Conservation (phyloP, 345 rosid genomes). For the Populus davidiana region DNA sequence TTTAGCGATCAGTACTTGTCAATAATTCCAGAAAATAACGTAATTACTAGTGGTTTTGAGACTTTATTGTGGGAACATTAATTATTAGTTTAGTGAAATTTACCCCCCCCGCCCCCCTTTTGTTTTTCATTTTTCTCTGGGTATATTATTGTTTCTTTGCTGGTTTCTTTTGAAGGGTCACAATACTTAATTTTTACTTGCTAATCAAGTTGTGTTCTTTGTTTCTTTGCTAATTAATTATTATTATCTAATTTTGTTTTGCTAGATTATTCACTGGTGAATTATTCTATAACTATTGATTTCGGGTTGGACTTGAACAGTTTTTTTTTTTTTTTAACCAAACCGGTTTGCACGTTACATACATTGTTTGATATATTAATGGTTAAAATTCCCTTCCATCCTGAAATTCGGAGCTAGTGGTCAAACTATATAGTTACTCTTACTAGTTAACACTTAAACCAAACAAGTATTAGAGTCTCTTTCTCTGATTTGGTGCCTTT, state of each 20-base stretch:
- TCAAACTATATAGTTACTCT: background rate
- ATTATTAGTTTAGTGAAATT: background rate
- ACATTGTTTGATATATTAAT: too few species aligned
- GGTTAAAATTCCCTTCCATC: background rate
- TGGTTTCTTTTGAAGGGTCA: background rate
- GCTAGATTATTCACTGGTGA: too few species aligned
- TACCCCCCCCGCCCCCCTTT: background rate
- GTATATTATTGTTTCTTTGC: background rate
- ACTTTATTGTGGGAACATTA: conserved; percentile 44
- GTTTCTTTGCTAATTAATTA: too few species aligned
- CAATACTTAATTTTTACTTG: conserved; percentile 5
- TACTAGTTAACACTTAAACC: background rate
- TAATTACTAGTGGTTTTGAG: conserved; percentile 31
- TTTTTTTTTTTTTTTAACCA: too few species aligned
- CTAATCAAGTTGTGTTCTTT: background rate
- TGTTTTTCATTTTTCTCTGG: background rate
- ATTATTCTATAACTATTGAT: too few species aligned
- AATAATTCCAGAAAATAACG: conserved; percentile 29
- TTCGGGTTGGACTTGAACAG: too few species aligned
- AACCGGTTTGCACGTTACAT: too few species aligned
- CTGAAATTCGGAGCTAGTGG: background rate
- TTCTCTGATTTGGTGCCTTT: background rate
- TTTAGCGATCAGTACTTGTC: conserved; percentile 38
- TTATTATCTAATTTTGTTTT: background rate
- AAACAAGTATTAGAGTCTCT: background rate